These are phyloP conservation scores for Septoria petroselini DNA, from an alignment of 2,329 filamentous ascomycete species.

Conservation along the genomic window DNA sequence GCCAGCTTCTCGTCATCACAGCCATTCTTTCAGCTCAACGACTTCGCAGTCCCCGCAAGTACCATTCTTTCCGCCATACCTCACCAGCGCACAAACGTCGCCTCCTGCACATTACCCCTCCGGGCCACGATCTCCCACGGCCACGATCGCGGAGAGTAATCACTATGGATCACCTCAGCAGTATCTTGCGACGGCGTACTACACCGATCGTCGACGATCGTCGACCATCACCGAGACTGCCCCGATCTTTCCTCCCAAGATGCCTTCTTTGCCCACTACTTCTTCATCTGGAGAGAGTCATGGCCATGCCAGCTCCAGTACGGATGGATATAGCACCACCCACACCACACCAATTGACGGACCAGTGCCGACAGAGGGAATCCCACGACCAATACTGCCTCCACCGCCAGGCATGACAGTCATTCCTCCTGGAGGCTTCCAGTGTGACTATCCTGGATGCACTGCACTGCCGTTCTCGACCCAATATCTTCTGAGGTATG, in stretches of 20 bases:
- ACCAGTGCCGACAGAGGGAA: constrained; percentile 32
- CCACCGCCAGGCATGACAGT: constrained; percentile 39
- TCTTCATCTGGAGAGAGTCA: constrained; percentile 36
- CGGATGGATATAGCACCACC: constrained; percentile 37
- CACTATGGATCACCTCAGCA: constrained; percentile 31
- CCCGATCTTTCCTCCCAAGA: constrained; percentile 19
- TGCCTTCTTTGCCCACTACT: constrained; percentile 29
- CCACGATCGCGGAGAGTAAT: constrained; percentile 26
- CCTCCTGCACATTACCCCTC: constrained; percentile 24
- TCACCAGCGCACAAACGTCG: constrained; percentile 31
- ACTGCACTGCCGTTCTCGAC: constrained; percentile 73
- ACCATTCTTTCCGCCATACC: constrained; percentile 27
- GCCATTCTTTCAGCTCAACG: constrained; percentile 33
- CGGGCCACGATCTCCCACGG: constrained; percentile 30
- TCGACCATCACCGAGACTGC: constrained; percentile 22
- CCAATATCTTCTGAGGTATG: constrained; percentile 67
- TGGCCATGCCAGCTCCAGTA: constrained; percentile 32
- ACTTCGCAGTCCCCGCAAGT: constrained; percentile 32
- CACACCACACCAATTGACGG: constrained; percentile 39
- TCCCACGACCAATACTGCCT: constrained; percentile 30
- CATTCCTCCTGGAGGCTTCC: constrained; percentile 47
- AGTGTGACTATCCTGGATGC: constrained; percentile 63
- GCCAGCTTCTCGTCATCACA: constrained; percentile 27
- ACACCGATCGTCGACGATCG: constrained; percentile 25
- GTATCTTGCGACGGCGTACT: constrained; percentile 23